Base-by-base conservation (phyloP, 768 basidiomycete species). In the Coprinopsis marcescibilis region DNA sequence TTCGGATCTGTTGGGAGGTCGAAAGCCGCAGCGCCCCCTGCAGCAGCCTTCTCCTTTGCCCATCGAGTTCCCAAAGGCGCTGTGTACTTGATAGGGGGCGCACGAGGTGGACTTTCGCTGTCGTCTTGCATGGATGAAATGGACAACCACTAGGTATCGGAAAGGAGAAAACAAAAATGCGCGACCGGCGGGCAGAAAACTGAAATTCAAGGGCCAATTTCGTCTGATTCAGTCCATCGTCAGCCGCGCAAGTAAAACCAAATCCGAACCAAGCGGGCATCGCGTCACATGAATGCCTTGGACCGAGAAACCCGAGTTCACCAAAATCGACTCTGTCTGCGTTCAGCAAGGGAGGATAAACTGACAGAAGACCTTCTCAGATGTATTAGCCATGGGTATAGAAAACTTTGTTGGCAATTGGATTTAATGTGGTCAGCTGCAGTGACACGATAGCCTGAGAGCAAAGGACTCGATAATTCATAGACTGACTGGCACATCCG, bases 1-100 rank as follows among this genome's bases (percentile, higher is more conserved):
- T 81, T 86, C 10, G 92, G 91, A 65, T 95, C 92, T 45, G 86
- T 80, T 0, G 85, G 83, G 30, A 83, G 76, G 55, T 92, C 89
- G 58, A 89, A 90, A 19, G 85, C 83, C 33, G 73, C 72, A 42
- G 72, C 66, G 13, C 79, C 78, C 38, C 80, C 84, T 36, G 89
- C 87, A 48, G 87, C 85, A 43, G 85, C 89, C 63, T 82, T 85
- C 71, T 92, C 89, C 63, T 83, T 89, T 55, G 80, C 82, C 89
- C 88, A 91, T 61, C 88, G 86, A 51, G 88, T 90, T 45, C 86
- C 85, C 11, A 82, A 61, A 21, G 78, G 83, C 2, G 85, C 75
- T 24, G 64, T 67, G 61, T 89, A 89, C 65, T 79, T 73, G 62
- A 81, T 73, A n/a, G 83, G 80, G 23, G 83, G 83, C 12, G 83